Conservation (phyloP, 1,139 yeast genomes). For the Geotrichum citri-aurantii region DNA sequence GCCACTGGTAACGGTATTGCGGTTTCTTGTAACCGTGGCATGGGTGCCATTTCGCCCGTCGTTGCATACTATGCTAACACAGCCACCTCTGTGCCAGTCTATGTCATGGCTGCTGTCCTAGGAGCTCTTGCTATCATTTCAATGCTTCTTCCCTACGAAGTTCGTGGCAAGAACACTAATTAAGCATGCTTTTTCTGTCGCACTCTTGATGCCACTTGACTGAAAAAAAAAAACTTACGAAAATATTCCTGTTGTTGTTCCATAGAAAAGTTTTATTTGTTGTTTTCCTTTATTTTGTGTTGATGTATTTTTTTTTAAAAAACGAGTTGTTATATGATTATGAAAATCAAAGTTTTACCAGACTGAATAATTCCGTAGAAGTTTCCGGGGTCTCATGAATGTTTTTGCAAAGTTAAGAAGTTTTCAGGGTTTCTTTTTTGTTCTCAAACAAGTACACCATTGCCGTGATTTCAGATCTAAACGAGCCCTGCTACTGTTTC, state of each 20-base stretch:
- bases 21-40: constrained; percentile 44
- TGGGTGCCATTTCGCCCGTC: constrained; percentile 49
- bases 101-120: constrained; percentile 53
- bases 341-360: not conserved
- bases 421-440: not conserved
- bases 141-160: constrained; percentile 45
- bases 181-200: not conserved
- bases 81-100: constrained; percentile 46
- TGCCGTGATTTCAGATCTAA: too few relatives aligned
- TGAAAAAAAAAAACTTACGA: not conserved
- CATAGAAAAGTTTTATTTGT: not conserved
- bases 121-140: constrained; percentile 44
- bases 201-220: not conserved
- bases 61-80: constrained; percentile 45
- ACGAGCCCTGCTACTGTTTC: too few relatives aligned
- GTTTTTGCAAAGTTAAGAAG: too few relatives aligned
- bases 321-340: not conserved
- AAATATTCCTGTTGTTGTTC: not conserved
- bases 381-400: not conserved
- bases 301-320: too few relatives aligned
- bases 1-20: constrained; percentile 53
- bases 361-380: not conserved
- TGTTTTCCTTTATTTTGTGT: not conserved
- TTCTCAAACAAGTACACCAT: too few relatives aligned
- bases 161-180: constrained; percentile 21